phyloP scores from a whole-genome alignment of 106 monocot genomes.

The Ottelia alismoides region DNA sequence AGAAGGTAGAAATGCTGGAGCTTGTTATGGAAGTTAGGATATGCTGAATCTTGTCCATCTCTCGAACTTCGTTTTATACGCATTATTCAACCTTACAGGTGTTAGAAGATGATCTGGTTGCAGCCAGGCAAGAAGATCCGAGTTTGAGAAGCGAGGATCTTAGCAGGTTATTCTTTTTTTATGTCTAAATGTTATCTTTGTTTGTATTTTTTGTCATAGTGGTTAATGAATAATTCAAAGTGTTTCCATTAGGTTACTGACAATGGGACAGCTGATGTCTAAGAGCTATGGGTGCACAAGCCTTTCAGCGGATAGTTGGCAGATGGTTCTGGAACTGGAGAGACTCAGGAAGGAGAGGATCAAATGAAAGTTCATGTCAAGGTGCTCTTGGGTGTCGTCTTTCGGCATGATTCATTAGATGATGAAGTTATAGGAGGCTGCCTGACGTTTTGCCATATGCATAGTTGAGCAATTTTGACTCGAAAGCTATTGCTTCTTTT shows the following conservation, averaged over 20 bases:
- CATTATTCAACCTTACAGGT: constrained; percentile 13
- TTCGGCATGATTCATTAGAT: too few relatives aligned
- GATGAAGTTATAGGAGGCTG: too few relatives aligned
- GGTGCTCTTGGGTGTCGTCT: too few relatives aligned
- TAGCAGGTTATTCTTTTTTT: constrained; percentile 49
- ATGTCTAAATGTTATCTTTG: too few relatives aligned
- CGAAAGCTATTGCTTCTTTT: too few relatives aligned
- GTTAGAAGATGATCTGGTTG: constrained; percentile 76
- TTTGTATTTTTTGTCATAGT: not conserved
- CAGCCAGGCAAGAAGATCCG: constrained; percentile 52
- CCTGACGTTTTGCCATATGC: too few relatives aligned
- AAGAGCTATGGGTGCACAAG: constrained; percentile 61
- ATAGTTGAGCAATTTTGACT: too few relatives aligned
- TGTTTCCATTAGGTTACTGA: constrained; percentile 45
- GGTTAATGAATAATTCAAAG: not conserved
- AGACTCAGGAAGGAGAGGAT: constrained; percentile 80
- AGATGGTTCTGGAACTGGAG: constrained; percentile 74
- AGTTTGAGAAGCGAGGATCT: constrained; percentile 54
- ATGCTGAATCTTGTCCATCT: too few relatives aligned
- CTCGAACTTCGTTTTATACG: too few relatives aligned
- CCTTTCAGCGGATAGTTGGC: constrained; percentile 67
- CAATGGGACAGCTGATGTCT: constrained; percentile 70
- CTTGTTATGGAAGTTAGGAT: too few relatives aligned
- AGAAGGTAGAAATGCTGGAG: constrained; percentile 23
- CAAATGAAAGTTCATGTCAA: too few relatives aligned